Evolutionary conservation across 2,329 filamentous ascomycete genomes (phyloP).

Genomic region (Gnomoniopsis smithogilvyi): DNA sequence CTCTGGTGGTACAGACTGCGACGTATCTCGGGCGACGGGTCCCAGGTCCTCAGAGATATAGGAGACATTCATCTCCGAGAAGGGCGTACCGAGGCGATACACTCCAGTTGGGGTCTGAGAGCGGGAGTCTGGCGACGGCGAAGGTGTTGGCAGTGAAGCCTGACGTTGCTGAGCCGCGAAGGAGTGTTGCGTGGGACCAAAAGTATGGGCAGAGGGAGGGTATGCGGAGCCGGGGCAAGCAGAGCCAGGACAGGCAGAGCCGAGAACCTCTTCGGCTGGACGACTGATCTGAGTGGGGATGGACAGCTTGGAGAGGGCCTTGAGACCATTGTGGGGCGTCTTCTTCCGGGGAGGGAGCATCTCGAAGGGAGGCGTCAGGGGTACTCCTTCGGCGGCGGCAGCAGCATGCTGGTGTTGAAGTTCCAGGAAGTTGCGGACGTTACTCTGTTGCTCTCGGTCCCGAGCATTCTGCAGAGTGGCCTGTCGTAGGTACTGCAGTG

Average conservation of each 20-base stretch:
- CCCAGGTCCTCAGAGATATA: slow-evolving; percentile 69
- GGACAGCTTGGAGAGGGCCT: slow-evolving; percentile 58
- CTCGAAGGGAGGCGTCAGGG: slow-evolving; percentile 68
- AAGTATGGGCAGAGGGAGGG: slow-evolving; percentile 15
- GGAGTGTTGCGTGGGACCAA: slow-evolving; percentile 10
- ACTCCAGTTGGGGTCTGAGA: slow-evolving; percentile 50
- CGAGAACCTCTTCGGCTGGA: slow-evolving; percentile 20
- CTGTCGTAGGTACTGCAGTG: slow-evolving; percentile 70
- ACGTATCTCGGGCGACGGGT: slow-evolving; percentile 72
- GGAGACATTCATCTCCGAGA: slow-evolving; percentile 88
- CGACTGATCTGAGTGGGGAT: slow-evolving; percentile 43
- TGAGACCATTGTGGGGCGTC: slow-evolving; percentile 51
- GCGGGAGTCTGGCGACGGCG: slow-evolving; percentile 46
- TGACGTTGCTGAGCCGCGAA: slow-evolving; percentile 15
- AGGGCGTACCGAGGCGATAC: slow-evolving; percentile 80
- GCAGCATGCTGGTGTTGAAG: slow-evolving; percentile 65
- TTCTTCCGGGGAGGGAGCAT: slow-evolving; percentile 46
- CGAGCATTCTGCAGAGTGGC: slow-evolving; percentile 67
- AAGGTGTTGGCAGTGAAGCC: slow-evolving; percentile 19
- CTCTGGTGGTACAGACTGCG: slow-evolving; percentile 89
- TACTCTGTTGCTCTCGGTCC: slow-evolving; percentile 81
- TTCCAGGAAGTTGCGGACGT: slow-evolving; percentile 84
- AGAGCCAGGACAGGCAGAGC: slow-evolving; percentile 27
- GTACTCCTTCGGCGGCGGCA: slow-evolving; percentile 50
- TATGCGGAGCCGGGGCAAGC: slow-evolving; percentile 24